Evolutionary conservation across 1,139 yeast species (phyloP).

Genomic region (Zygosaccharomyces sapae): DNA sequence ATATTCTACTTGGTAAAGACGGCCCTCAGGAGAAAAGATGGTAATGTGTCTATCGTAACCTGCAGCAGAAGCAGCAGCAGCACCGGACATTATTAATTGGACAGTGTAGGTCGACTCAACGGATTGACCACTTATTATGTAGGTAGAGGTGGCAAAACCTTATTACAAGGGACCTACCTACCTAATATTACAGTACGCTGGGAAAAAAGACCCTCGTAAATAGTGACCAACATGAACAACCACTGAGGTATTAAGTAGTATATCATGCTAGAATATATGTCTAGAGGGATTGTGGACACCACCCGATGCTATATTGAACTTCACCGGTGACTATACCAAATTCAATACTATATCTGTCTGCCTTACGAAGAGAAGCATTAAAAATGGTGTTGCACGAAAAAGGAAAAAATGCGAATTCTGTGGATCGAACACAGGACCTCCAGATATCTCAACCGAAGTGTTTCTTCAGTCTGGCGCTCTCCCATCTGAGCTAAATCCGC

Average conservation of each 20-base stretch:
- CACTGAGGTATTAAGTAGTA: too few relatives aligned
- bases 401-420: constrained; percentile 63
- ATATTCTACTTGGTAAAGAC: constrained; percentile 94
- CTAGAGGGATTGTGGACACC: too few relatives aligned
- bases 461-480: constrained; percentile 34
- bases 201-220: not conserved
- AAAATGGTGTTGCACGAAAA: too few relatives aligned
- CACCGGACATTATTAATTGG: constrained; percentile 28
- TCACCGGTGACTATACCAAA: too few relatives aligned
- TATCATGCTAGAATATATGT: too few relatives aligned
- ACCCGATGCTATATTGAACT: too few relatives aligned
- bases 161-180: constrained; percentile 1
- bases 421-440: constrained; percentile 94
- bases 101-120: not conserved
- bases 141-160: constrained; percentile 13
- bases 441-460: constrained; percentile 45
- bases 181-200: too few relatives aligned
- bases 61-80: constrained; percentile 50
- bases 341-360: too few relatives aligned
- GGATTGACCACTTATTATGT: too few relatives aligned
- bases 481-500: constrained; percentile 34
- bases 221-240: not conserved
- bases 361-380: too few relatives aligned
- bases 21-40: constrained; percentile 96
- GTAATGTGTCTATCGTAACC: constrained; percentile 99